These are phyloP conservation scores for Citrus glauca DNA, from an alignment of 345 rosid genomes.

Conservation along the genomic window DNA sequence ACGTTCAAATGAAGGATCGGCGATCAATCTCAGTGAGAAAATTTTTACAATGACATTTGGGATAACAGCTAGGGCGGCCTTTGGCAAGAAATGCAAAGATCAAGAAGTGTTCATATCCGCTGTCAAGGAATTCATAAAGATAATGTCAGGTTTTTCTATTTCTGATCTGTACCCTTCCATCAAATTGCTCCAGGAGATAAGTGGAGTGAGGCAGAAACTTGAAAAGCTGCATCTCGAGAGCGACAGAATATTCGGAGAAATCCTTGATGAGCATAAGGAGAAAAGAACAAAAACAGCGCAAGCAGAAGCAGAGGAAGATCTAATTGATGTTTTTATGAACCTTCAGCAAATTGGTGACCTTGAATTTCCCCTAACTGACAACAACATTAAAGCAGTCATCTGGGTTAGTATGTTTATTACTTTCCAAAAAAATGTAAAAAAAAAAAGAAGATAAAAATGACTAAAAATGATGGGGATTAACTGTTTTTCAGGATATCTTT, in stretches of 20 bases:
- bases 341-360: not conserved
- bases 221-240: conserved; percentile 11
- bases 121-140: conserved; percentile 18
- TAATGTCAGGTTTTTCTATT: conserved; percentile 26
- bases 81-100: not conserved
- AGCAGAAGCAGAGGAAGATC: conserved; percentile 14
- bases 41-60: not conserved
- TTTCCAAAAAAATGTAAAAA: not conserved
- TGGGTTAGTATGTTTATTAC: conserved; percentile 8
- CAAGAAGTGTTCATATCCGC: conserved; percentile 12
- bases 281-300: not conserved
- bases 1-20: not conserved
- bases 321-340: conserved; percentile 26
- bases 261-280: conserved; percentile 23
- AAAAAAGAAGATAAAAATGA: not conserved
- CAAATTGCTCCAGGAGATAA: conserved; percentile 14
- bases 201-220: conserved; percentile 20
- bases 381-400: conserved; percentile 25
- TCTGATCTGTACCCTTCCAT: conserved; percentile 29
- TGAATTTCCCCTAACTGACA: conserved; percentile 21
- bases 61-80: conserved; percentile 9
- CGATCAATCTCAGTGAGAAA: not conserved
- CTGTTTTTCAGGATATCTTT: not conserved
- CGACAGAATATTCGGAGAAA: conserved; percentile 23
- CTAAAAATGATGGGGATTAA: not conserved